Evolutionary conservation across 2,329 filamentous ascomycete genomes (phyloP).

Genomic region (Coniochaeta sp.): DNA sequence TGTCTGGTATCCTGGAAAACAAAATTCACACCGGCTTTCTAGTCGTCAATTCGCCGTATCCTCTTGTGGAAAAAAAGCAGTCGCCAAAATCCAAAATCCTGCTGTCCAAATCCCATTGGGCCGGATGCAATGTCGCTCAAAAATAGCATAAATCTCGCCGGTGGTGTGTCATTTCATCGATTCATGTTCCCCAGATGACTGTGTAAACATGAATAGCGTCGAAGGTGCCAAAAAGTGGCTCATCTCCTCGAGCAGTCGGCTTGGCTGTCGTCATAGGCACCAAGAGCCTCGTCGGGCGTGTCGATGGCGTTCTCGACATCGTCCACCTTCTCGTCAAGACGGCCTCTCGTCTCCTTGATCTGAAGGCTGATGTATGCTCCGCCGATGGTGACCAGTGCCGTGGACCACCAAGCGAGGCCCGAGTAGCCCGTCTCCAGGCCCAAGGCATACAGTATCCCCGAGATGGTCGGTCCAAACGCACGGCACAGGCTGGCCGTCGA

Average conservation of each 20-base stretch:
- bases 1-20: not conserved
- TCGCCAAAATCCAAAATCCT: not conserved
- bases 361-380: slow-evolving; percentile 70
- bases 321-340: slow-evolving; percentile 27
- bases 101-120: not conserved
- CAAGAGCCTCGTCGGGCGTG: not conserved
- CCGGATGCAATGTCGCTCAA: not conserved
- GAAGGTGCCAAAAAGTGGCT: not conserved
- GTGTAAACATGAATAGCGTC: too few species aligned
- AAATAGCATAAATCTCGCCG: not conserved
- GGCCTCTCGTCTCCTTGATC: slow-evolving; percentile 58
- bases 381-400: slow-evolving; percentile 64
- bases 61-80: not conserved
- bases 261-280: not conserved
- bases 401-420: slow-evolving; percentile 90
- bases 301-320: not conserved
- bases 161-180: not conserved
- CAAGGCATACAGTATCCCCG: slow-evolving; percentile 74
- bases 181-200: too few species aligned
- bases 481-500: slow-evolving; percentile 85
- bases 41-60: not conserved
- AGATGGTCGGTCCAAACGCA: slow-evolving; percentile 81
- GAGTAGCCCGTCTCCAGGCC: slow-evolving; percentile 77
- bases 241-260: not conserved
- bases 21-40: not conserved